Evolutionary conservation across 257 asterid genomes (phyloP).

Genomic region (Solanum phureja): DNA sequence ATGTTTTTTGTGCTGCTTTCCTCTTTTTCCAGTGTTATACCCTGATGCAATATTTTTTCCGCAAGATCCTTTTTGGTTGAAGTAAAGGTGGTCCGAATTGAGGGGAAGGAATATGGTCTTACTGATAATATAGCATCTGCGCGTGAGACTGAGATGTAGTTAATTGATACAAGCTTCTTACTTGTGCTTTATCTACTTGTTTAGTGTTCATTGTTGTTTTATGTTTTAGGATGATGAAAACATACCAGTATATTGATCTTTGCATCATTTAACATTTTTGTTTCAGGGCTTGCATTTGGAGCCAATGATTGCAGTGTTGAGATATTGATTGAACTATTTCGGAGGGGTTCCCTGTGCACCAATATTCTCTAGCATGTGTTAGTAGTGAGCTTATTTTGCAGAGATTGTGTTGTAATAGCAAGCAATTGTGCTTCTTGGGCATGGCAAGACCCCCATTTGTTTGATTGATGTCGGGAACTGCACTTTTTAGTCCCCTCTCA

Average conservation of each 20-base stretch:
- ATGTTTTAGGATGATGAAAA: not conserved
- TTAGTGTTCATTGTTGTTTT: not conserved
- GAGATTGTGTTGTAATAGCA: not conserved
- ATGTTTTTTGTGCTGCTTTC: not conserved
- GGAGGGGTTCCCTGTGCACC: not conserved
- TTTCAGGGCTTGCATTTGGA: conserved; percentile 72
- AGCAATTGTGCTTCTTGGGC: not conserved
- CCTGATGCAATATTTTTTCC: not conserved
- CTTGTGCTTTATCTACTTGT: not conserved
- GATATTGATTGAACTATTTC: not conserved
- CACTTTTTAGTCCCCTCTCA: not conserved
- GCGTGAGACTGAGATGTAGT: not conserved
- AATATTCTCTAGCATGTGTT: not conserved
- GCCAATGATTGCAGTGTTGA: conserved; percentile 29
- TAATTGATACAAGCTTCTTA: not conserved
- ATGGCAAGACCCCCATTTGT: not conserved
- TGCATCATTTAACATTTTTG: not conserved
- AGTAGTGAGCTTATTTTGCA: not conserved
- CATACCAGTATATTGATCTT: not conserved
- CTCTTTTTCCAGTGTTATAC: not conserved
- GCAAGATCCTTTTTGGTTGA: not conserved
- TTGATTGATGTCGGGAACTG: not conserved
- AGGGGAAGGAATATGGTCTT: not conserved
- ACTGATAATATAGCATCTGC: not conserved
- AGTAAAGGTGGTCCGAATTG: not conserved